Evolutionary conservation across 805 yeast genomes (phyloP).

Genomic region (Candida germanica): DNA sequence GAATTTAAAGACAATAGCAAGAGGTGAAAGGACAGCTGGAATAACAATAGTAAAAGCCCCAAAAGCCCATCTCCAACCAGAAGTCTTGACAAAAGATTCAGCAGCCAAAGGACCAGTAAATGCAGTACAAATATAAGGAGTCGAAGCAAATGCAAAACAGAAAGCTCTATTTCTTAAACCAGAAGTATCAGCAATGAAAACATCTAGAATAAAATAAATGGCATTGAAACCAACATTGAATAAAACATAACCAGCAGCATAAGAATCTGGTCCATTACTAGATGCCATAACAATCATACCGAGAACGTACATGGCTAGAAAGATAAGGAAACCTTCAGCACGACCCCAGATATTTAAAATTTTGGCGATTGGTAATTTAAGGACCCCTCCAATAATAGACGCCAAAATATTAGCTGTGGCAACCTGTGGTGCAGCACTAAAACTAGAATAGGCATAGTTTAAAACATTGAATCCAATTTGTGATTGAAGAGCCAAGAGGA

Average conservation of each 20-base stretch:
- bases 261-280: conserved; percentile 20
- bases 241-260: conserved; percentile 28
- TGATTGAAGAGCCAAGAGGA: conserved; percentile 29
- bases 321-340: conserved; percentile 23
- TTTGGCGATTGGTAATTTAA: conserved; percentile 26
- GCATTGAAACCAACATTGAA: conserved; percentile 26
- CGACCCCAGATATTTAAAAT: conserved; percentile 25
- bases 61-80: conserved; percentile 54
- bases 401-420: conserved; percentile 26
- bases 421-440: conserved; percentile 24
- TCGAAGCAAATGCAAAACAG: conserved; percentile 17
- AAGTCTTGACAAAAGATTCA: conserved; percentile 22
- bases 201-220: conserved; percentile 19
- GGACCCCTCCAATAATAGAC: conserved; percentile 29
- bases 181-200: conserved; percentile 24
- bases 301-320: conserved; percentile 17
- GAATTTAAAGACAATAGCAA: conserved; percentile 26
- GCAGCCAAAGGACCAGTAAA: conserved; percentile 39
- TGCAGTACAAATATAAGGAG: conserved; percentile 44
- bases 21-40: conserved; percentile 39
- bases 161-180: conserved; percentile 25
- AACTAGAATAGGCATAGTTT: conserved; percentile 19
- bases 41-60: conserved; percentile 48
- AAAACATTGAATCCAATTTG: conserved; percentile 20
- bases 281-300: conserved; percentile 26